phyloP scores from a whole-genome alignment of 73 alveolate genomes.

The Blepharisma japonicum region DNA sequence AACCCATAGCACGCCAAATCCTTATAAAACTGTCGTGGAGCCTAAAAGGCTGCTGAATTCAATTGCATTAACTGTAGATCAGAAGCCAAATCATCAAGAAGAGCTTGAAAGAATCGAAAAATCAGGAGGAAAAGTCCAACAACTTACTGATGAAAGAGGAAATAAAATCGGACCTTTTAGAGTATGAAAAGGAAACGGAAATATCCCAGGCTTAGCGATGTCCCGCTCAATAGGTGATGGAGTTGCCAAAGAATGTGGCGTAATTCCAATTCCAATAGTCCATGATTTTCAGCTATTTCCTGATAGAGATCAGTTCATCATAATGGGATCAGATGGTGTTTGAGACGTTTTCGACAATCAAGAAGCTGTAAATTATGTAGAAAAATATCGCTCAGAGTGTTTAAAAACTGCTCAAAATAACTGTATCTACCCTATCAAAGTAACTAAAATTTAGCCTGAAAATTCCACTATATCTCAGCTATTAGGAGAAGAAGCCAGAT shows the following conservation, averaged over 20 bases:
- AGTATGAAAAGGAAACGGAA: slow-evolving; percentile 54
- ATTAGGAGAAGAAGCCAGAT: slow-evolving; percentile 26
- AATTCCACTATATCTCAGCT: slow-evolving; percentile 1
- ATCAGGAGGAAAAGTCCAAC: slow-evolving; percentile 68
- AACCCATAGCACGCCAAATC: not conserved
- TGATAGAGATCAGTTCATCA: slow-evolving; percentile 62
- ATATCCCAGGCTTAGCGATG: slow-evolving; percentile 64
- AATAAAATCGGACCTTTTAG: slow-evolving; percentile 48
- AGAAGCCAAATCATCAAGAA: slow-evolving; percentile 38
- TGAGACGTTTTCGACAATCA: slow-evolving; percentile 64
- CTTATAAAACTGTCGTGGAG: not conserved
- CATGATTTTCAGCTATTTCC: slow-evolving; percentile 46
- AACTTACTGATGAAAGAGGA: slow-evolving; percentile 60
- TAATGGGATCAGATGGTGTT: slow-evolving; percentile 68
- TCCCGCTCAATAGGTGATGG: slow-evolving; percentile 60
- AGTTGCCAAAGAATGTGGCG: slow-evolving; percentile 67
- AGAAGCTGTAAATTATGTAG: slow-evolving; percentile 45
- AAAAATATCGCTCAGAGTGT: not conserved
- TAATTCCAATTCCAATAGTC: slow-evolving; percentile 58
- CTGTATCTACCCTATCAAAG: not conserved
- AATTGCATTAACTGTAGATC: slow-evolving; percentile 18
- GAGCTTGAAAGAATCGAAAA: slow-evolving; percentile 64
- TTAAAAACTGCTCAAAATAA: not conserved
- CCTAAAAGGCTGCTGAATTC: not conserved
- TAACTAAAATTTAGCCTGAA: not conserved